Conservation (phyloP, 2,329 filamentous ascomycete genomes). For the Cryphonectria nitschkei region DNA sequence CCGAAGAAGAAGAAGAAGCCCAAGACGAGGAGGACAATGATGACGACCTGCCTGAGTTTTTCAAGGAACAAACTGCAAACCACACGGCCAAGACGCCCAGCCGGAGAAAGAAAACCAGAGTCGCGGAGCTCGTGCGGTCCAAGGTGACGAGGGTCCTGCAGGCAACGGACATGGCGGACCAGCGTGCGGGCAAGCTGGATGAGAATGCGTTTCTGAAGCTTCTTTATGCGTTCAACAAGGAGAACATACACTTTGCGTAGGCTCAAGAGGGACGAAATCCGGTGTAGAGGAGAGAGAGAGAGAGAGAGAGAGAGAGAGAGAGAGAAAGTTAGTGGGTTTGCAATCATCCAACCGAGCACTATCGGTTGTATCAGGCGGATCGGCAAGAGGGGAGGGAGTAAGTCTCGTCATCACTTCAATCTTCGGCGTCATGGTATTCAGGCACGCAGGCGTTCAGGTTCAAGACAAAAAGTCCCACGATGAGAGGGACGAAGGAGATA, state of each 20-base stretch:
- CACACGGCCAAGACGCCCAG: conserved; percentile 61
- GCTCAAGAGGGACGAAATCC: background rate
- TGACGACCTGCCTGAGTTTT: conserved; percentile 83
- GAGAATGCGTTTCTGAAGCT: conserved; percentile 89
- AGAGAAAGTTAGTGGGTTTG: background rate
- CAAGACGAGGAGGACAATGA: conserved; percentile 64
- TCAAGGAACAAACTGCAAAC: conserved; percentile 56
- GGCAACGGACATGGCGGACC: conserved; percentile 78
- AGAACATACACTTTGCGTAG: conserved; percentile 88
- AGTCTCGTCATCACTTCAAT: background rate
- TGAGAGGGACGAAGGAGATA: background rate
- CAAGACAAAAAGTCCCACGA: background rate
- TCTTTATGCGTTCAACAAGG: conserved; percentile 81
- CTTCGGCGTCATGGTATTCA: conserved; percentile 18
- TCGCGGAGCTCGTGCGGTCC: conserved; percentile 78
- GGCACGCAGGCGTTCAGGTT: conserved; percentile 27
- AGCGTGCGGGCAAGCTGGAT: conserved; percentile 83
- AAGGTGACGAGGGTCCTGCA: conserved; percentile 88
- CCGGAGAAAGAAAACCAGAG: conserved; percentile 77
- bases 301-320: background rate
- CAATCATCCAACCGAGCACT: background rate
- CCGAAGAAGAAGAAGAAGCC: conserved; percentile 47
- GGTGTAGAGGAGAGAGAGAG: background rate
- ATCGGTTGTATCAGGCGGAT: background rate
- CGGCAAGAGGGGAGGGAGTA: background rate